Base-by-base conservation (phyloP, 306 rosid species). In the Herpetospermum pedunculosum region DNA sequence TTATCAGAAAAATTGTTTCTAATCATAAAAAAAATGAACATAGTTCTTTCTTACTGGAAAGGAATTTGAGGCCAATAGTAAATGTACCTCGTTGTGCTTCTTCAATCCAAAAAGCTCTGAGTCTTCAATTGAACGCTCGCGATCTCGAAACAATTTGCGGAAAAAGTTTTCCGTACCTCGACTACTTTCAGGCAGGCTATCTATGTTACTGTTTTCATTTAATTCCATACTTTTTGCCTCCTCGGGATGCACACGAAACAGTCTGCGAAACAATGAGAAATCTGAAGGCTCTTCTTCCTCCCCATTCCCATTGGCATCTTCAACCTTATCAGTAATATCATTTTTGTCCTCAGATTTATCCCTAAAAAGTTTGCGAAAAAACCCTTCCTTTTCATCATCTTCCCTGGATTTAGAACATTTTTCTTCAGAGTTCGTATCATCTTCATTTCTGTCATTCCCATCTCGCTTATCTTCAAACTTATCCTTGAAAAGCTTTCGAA, bases 241-340 rank as follows among this genome's bases (percentile, higher is more conserved):
- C 75, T 89, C 96, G 11, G 97, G 96, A 80, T 91, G 97, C 83
- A 91, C 95, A 25, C 99, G 96, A 71, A 93, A 93, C 79, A 89
- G 75, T 81, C 84, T 86, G 54, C 88, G 91, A 77, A 93, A 84
- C 84, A 93, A 76, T 23, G 96, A 86, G 80, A 87, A 87, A 28
- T 93, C 97, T 65, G 92, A 87, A 79, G 84, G 81, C 75, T 90
- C 97, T 74, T 87, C 97, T 70, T 87, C 94, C 80, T 93, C 97
- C 46, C 74, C 88, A 68, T 80, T 87, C 76, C 81, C 81, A 80
- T 82, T 86, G 77, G 83, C 87, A 28, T 89, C 97, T 67, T 84
- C 98, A 26, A 75, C 65, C 85, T 85, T 89, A 76, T 84, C 96
- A 80, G 68, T 84, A 6, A 76, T 57, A 77, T 87, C 96, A 81